A percentile compares a stretch with the other conserved stretches of the same genome.
Evolutionary conservation across 2,329 filamentous ascomycete species (phyloP).

Genomic region (Fusarium graminum): DNA sequence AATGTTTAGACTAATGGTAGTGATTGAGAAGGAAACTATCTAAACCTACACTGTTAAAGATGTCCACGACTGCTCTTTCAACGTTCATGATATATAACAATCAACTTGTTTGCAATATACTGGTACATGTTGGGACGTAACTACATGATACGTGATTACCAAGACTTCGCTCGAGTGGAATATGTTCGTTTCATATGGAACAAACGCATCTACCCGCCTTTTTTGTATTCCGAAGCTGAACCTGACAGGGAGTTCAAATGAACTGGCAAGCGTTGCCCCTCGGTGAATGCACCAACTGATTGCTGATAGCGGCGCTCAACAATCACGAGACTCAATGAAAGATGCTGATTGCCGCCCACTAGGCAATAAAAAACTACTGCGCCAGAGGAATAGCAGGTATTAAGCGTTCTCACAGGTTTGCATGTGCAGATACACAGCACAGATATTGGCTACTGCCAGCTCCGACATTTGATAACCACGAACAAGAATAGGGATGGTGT

Average conservation of each 20-base stretch:
- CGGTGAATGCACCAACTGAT: slow-evolving; percentile 36
- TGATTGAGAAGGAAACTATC: too few species aligned
- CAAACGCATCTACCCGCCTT: slow-evolving; percentile 11
- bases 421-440: neutral
- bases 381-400: slow-evolving; percentile 12
- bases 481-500: slow-evolving; percentile 32
- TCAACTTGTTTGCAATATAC: too few species aligned
- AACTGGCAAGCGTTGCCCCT: slow-evolving; percentile 41
- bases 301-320: neutral
- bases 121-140: too few species aligned
- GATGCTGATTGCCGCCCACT: neutral
- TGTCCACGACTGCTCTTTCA: too few species aligned
- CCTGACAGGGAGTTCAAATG: slow-evolving; percentile 14
- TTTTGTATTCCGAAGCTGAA: slow-evolving; percentile 45
- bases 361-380: slow-evolving; percentile 1
- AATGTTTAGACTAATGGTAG: too few species aligned
- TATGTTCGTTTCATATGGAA: neutral
- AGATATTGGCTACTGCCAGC: slow-evolving; percentile 1
- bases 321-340: neutral
- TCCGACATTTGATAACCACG: neutral
- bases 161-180: slow-evolving; percentile 3
- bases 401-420: neutral
- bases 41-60: too few species aligned
- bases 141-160: neutral
- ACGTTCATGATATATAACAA: too few species aligned